phyloP scores from a whole-genome alignment of 306 rosid genomes.

The Ochetophila trinervis region DNA sequence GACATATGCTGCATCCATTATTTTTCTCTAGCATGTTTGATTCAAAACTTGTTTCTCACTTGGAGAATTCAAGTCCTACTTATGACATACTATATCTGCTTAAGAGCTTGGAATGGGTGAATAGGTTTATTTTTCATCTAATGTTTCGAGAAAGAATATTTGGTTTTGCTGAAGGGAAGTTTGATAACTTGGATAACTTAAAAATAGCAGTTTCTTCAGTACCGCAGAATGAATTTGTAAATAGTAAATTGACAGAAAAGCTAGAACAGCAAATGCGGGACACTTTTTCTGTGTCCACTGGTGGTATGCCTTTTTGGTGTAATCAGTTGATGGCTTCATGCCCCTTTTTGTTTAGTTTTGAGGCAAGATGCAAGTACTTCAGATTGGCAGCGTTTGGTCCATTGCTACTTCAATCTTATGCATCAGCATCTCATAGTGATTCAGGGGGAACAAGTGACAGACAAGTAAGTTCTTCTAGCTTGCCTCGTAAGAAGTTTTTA shows the following conservation, averaged over 20 bases:
- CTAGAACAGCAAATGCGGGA: slow-evolving; percentile 97
- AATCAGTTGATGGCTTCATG: slow-evolving; percentile 69
- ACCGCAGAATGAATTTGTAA: slow-evolving; percentile 79
- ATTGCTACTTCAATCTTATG: slow-evolving; percentile 42
- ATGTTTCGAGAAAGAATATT: slow-evolving; percentile 76
- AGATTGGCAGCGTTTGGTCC: slow-evolving; percentile 75
- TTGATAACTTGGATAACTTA: slow-evolving; percentile 58
- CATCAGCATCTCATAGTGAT: slow-evolving; percentile 39
- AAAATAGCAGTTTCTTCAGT: slow-evolving; percentile 51
- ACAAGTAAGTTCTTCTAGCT: slow-evolving; percentile 45
- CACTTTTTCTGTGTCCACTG: slow-evolving; percentile 59
- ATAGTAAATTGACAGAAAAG: slow-evolving; percentile 84
- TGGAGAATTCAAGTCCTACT: slow-evolving; percentile 69
- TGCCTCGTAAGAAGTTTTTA: slow-evolving; percentile 74
- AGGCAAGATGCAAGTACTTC: slow-evolving; percentile 89
- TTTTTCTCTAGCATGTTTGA: slow-evolving; percentile 59
- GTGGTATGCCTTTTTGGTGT: slow-evolving; percentile 93
- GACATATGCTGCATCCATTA: slow-evolving; percentile 49
- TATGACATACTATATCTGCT: slow-evolving; percentile 68
- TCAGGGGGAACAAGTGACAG: slow-evolving; percentile 45
- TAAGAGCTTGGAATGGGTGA: slow-evolving; percentile 76
- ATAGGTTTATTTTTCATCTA: slow-evolving; percentile 61
- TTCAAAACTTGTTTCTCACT: slow-evolving; percentile 68
- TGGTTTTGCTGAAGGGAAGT: slow-evolving; percentile 80
- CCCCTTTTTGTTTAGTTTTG: slow-evolving; percentile 84